Evolutionary conservation across 352 stramenopile genomes (phyloP).

Genomic region (Phytophthora boehmeriae): DNA sequence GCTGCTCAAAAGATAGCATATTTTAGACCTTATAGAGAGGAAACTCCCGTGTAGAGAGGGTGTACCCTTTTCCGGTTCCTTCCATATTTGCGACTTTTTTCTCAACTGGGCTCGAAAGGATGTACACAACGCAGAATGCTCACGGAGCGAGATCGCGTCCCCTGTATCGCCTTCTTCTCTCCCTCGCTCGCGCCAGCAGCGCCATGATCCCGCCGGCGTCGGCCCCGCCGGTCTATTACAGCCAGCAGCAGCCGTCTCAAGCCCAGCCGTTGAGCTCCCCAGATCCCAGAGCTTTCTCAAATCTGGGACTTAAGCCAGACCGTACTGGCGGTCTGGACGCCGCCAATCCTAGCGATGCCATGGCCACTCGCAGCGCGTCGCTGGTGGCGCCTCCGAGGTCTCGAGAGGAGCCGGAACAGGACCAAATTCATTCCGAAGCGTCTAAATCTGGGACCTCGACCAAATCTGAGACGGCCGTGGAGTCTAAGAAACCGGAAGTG

Average conservation of each 20-base stretch:
- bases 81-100: conserved; percentile 18
- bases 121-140: conserved; percentile 45
- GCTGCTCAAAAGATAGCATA: no score
- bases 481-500: conserved; percentile 11
- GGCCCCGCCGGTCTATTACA: conserved; percentile 5
- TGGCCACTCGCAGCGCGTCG: conserved; percentile 28
- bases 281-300: conserved; percentile 6
- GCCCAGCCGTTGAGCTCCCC: conserved; percentile 1
- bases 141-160: conserved; percentile 16
- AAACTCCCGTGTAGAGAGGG: no score
- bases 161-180: background rate
- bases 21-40: no score
- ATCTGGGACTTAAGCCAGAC: conserved; percentile 22
- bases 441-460: background rate
- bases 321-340: conserved; percentile 4
- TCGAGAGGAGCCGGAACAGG: conserved; percentile 28
- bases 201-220: conserved; percentile 4
- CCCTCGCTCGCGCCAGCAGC: background rate
- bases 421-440: conserved; percentile 9
- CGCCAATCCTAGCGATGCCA: conserved; percentile 4
- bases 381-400: conserved; percentile 10
- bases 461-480: background rate
- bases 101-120: conserved; percentile 40
- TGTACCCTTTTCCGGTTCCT: background rate
- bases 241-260: background rate